phyloP scores from a whole-genome alignment of 768 basidiomycete species.

The Suillus paluster region DNA sequence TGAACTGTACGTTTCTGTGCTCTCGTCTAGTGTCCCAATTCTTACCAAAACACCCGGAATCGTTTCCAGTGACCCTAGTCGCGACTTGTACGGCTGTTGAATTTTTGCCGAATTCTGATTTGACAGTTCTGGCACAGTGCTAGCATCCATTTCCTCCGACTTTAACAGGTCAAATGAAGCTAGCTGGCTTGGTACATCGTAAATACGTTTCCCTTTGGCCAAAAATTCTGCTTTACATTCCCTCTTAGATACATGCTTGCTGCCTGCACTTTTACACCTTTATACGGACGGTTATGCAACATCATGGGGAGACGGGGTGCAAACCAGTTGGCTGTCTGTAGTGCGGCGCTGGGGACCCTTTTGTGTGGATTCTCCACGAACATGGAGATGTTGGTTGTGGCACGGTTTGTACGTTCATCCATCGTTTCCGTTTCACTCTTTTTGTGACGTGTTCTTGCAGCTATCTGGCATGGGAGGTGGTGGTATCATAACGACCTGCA shows the following conservation, averaged over 20 bases:
- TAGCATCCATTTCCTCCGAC: conserved; percentile 80
- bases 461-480: conserved; percentile 81
- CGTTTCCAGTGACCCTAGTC: conserved; percentile 45
- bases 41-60: conserved; percentile 6
- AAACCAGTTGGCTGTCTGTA: conserved; percentile 64
- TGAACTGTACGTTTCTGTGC: conserved; percentile 50
- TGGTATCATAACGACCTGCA: conserved; percentile 70
- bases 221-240: background rate
- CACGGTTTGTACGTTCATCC: conserved; percentile 75
- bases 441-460: conserved; percentile 39
- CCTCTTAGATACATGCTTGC: conserved; percentile 69
- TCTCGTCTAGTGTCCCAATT: background rate
- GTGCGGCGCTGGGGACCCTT: conserved; percentile 64
- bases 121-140: conserved; percentile 46
- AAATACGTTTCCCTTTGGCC: conserved; percentile 22
- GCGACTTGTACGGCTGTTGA: conserved; percentile 62
- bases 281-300: conserved; percentile 84
- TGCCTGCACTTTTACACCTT: conserved; percentile 80
- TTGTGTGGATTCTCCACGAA: conserved; percentile 68
- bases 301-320: conserved; percentile 75
- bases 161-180: conserved; percentile 79
- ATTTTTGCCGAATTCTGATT: conserved; percentile 7
- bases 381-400: conserved; percentile 73
- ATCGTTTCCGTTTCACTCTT: background rate
- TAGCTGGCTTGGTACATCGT: conserved; percentile 85